Evolutionary conservation across 805 yeast species (phyloP), one percentile per base, ranked within the genome.

Genomic region (Metschnikowia kofuensis): DNA sequence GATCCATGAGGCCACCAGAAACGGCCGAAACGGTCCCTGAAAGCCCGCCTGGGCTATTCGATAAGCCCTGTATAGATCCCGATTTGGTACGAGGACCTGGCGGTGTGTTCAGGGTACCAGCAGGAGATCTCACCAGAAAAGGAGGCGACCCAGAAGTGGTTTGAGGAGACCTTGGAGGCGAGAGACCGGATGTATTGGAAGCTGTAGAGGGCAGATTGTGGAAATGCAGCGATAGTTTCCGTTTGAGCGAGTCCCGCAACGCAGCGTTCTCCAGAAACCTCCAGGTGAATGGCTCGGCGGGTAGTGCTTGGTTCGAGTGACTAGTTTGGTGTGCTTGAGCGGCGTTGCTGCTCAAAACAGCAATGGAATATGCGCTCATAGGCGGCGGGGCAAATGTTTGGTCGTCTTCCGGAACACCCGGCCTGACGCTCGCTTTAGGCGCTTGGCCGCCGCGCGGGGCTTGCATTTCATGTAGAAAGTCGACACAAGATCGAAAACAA

Each of bases 351-450:
- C 75, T 71, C 35, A 82, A 64, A 26, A 82, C 63, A 27, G 82
- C 84, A 16, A 78, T 69, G 35, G 83, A 79, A 57, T 80, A 82
- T 6, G 80, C 73, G 58, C 85, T 80, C 50, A 82, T 67, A 12
- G 79, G 80, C 2, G 87, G 87, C 1, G 85, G 85, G 39, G 76
- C 69, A 57, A 77, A 77, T 36, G 78, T 76, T 51, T 70, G 75
- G 51, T 80, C 84, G 39, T 76, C 80, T 29, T 76, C 76, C 35
- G 43, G 52, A 31, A 41, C 6, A n/a, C 27, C 28, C 13, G 29
- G 45, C 13, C 45, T 43, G 40, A 27, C 13, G 12, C 27, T 42
- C 13, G 30, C 38, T 12, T 28, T 30, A 32, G 38, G 28, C 37
- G 31, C 26, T 16, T 46, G 27, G 47, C 29, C 49, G 43, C 54